Base-by-base conservation (phyloP, 495 filamentous ascomycete species). In the Penicillium pulvis region DNA sequence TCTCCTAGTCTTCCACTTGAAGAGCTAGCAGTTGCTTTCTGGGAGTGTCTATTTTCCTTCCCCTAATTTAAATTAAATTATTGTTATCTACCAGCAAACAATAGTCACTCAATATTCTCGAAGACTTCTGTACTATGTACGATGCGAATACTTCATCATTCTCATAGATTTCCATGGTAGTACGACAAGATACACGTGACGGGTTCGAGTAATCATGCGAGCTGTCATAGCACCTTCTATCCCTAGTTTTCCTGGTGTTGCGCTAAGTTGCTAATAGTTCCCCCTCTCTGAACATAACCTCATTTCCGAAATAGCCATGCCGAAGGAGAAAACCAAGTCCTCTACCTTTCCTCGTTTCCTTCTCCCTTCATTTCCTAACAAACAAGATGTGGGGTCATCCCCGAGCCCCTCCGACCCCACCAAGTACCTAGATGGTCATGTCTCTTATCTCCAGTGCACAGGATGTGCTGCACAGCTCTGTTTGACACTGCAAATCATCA, bases 401-500 rank as follows among this genome's bases (percentile, higher is more conserved):
- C 59, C 42, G 28, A 59, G 49, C 63, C 51, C 31, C 64, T 31
- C 59, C 51, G 63, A 53, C 43, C 48, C 55, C 47, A 31, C 53
- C 17, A 73, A 76, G 58, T 84, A 78, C 65, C 74, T 86, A 11
- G 51, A 67, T 23, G 76, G 75, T 36, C 75, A 82, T 68, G 65
- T 76, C 51, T 87, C 86, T 19, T 82, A 81, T 50, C 82, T 97
- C 51, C 86, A 86, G 58, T 97, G 92, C 74, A 74, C 81, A 45
- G 81, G 75, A 49, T 97, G 92, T 72, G 77, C 86, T 43, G 74
- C 85, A 47, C 88, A 96, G 68, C 78, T 97, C 23, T 90, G 89
- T 60, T 83, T 87, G 62, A 83, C 82, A 30, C 83, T 82, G 26
- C 91, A 94, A 66, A 92, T 97, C 54, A 86, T 97, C 65, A 88